A percentile compares a stretch with the other conserved stretches of the same genome.
Conservation (phyloP, 495 filamentous ascomycete genomes). For the Aspergillus bridgeri region DNA sequence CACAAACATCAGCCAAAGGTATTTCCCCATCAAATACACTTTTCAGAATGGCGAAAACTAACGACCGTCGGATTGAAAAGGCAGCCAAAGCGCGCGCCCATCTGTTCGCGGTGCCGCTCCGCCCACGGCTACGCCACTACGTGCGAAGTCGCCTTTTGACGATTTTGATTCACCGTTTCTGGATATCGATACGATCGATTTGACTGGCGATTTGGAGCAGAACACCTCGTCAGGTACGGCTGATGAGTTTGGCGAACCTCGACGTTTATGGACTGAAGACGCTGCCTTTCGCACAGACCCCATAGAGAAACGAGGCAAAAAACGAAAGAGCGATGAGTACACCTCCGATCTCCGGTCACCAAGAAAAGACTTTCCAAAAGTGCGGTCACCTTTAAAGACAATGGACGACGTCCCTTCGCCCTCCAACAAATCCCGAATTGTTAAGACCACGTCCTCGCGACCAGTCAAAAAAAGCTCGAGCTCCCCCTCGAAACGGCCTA, state of each 20-base stretch:
- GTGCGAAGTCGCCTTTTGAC: conserved; percentile 22
- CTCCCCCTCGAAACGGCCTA: conserved; percentile 6
- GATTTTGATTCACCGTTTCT: conserved; percentile 9
- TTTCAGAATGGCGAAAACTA: background rate
- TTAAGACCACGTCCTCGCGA: background rate
- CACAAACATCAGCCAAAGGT: conserved; percentile 23
- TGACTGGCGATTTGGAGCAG: conserved; percentile 58
- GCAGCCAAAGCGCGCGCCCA: conserved; percentile 25
- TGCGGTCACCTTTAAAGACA: conserved; percentile 17
- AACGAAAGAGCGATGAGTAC: conserved; percentile 72
- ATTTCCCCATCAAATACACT: background rate
- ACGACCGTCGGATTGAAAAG: conserved; percentile 18
- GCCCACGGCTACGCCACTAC: conserved; percentile 21
- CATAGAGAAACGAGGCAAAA: conserved; percentile 54
- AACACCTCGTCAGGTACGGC: conserved; percentile 39
- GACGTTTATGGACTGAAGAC: conserved; percentile 58
- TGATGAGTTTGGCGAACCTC: conserved; percentile 51
- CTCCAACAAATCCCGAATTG: background rate
- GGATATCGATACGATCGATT: conserved; percentile 62
- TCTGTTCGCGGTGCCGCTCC: conserved; percentile 16
- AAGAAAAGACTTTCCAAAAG: conserved; percentile 24
- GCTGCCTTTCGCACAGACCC: conserved; percentile 44
- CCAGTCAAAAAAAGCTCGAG: conserved; percentile 3
- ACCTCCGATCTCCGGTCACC: conserved; percentile 45
- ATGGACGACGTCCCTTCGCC: background rate